Conservation (phyloP, 208 protist genomes). For the Crithidia thermophila region DNA sequence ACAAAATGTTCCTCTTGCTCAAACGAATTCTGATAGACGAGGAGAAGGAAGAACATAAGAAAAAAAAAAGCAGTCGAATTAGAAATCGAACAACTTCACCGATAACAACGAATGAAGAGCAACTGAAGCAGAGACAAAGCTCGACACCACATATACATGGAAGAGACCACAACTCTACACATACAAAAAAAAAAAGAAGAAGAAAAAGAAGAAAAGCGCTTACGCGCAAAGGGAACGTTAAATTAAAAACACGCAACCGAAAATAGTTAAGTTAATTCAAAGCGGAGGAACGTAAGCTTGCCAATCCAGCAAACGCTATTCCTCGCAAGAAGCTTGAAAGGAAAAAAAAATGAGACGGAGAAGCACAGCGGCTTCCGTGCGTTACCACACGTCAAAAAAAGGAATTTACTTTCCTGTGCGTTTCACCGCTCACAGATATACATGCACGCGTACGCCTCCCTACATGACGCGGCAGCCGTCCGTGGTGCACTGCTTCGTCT, state of each 20-base stretch:
- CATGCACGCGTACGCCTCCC: not conserved
- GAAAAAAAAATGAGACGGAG: not conserved
- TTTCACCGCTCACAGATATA: not conserved
- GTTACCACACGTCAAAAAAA: too few relatives aligned
- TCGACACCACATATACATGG: too few relatives aligned
- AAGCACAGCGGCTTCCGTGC: not conserved
- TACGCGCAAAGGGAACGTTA: too few relatives aligned
- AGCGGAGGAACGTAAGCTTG: too few relatives aligned
- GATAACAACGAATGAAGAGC: not conserved
- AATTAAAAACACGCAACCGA: too few relatives aligned
- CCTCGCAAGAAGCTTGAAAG: not conserved
- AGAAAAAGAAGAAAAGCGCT: not conserved
- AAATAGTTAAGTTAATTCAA: too few relatives aligned
- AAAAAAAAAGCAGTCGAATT: not conserved
- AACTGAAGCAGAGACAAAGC: not conserved
- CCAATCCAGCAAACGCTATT: not conserved
- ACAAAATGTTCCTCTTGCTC: too few relatives aligned
- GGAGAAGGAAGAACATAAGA: too few relatives aligned
- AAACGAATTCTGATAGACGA: too few relatives aligned
- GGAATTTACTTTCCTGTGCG: too few relatives aligned
- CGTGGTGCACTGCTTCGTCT: conserved; percentile 8
- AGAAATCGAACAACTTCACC: not conserved
- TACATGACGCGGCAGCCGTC: conserved; percentile 9
- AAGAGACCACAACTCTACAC: too few relatives aligned
- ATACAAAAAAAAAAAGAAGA: not conserved